A percentile compares a stretch with the other conserved stretches of the same genome.
These are phyloP conservation scores for Mycosarcoma maydis DNA, from an alignment of 1,284 basidiomycete genomes.

Conservation along the genomic window DNA sequence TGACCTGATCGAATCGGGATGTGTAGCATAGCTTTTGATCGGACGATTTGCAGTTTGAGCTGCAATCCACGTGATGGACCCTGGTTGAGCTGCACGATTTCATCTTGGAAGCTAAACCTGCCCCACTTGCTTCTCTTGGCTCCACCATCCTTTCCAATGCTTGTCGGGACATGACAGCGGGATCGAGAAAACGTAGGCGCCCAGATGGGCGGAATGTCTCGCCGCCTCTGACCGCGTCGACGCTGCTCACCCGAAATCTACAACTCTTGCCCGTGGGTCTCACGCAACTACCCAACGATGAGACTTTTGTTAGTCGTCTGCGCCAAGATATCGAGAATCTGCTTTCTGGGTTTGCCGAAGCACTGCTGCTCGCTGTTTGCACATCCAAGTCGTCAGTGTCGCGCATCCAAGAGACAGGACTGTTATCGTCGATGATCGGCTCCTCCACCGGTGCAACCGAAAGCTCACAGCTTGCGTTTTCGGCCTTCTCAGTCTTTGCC, in stretches of 20 bases:
- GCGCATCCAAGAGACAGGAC: background rate
- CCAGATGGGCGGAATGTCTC: constrained; percentile 28
- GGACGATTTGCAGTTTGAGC: too few species aligned
- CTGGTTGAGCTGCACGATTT: constrained; percentile 12
- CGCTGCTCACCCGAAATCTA: constrained; percentile 33
- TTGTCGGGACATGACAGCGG: constrained; percentile 12
- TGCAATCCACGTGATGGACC: constrained; percentile 8
- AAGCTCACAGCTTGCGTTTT: constrained; percentile 1
- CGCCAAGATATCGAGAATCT: constrained; percentile 26
- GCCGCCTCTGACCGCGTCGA: constrained; percentile 31
- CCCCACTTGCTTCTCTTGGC: background rate
- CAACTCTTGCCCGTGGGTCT: constrained; percentile 35
- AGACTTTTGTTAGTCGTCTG: constrained; percentile 20
- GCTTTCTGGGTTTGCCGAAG: constrained; percentile 23
- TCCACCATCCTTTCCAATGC: background rate
- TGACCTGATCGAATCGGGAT: too few species aligned
- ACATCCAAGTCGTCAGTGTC: too few species aligned
- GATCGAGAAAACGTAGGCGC: constrained; percentile 41
- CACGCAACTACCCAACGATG: constrained; percentile 37
- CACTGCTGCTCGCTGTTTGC: constrained; percentile 5
- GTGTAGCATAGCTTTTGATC: too few species aligned
- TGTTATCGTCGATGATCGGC: background rate
- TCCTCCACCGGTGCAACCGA: background rate
- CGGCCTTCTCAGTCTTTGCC: constrained; percentile 28
- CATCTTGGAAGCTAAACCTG: too few species aligned